Percentiles rank a stretch among this genome's conserved stretches.
phyloP scores from a whole-genome alignment of 257 asterid species.

The Rauvolfia tetraphylla region DNA sequence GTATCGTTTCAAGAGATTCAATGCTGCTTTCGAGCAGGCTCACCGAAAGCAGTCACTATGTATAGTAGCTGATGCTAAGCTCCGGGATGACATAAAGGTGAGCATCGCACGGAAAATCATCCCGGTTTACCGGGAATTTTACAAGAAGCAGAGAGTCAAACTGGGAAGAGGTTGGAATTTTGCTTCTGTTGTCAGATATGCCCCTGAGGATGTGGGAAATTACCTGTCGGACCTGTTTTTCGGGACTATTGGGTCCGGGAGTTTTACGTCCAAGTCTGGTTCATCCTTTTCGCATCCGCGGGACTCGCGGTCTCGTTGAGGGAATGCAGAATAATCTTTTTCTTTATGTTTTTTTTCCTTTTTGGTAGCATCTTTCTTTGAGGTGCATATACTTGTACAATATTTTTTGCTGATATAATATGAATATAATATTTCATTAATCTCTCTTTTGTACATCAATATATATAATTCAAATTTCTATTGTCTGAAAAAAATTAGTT shows the following conservation, averaged over 20 bases:
- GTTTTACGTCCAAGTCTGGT: conserved; percentile 31
- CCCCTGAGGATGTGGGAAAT: conserved; percentile 72
- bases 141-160: conserved; percentile 27
- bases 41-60: conserved; percentile 48
- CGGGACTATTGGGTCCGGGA: conserved; percentile 34
- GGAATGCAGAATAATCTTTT: background rate
- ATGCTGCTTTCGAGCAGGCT: conserved; percentile 64
- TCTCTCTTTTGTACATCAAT: no score
- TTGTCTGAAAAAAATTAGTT: no score
- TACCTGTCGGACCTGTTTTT: conserved; percentile 58
- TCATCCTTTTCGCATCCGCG: conserved; percentile 33
- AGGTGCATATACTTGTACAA: no score
- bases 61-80: conserved; percentile 53
- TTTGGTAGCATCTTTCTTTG: no score
- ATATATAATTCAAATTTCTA: no score
- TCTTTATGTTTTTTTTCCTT: background rate
- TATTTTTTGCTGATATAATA: no score
- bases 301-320: background rate
- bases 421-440: no score
- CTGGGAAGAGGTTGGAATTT: conserved; percentile 40
- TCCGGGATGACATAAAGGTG: conserved; percentile 54
- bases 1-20: conserved; percentile 58
- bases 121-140: conserved; percentile 52
- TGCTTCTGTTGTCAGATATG: conserved; percentile 40
- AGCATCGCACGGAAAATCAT: conserved; percentile 47